Evolutionary conservation across 2,329 filamentous ascomycete species (phyloP).

Genomic region (Penicillium polonicum): DNA sequence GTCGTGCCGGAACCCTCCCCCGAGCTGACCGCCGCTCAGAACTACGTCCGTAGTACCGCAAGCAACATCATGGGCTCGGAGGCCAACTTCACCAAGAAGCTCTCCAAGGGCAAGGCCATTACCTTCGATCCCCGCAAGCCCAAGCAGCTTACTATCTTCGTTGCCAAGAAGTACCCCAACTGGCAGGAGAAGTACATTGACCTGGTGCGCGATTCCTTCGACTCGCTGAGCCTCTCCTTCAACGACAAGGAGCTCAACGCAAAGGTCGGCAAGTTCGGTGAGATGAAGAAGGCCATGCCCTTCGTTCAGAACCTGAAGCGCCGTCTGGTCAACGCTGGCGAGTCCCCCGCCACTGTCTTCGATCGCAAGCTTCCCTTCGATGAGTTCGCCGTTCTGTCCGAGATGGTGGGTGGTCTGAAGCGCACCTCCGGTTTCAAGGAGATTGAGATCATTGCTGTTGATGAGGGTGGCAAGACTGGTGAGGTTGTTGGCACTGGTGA

Average conservation of each 20-base stretch:
- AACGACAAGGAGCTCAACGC: conserved; percentile 80
- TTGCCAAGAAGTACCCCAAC: conserved; percentile 73
- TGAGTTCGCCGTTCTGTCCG: conserved; percentile 69
- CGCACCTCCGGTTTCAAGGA: conserved; percentile 69
- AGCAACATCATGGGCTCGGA: conserved; percentile 85
- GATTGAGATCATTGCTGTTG: conserved; percentile 70
- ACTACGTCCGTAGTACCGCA: conserved; percentile 73
- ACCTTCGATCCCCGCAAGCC: conserved; percentile 86
- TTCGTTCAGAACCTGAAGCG: conserved; percentile 88
- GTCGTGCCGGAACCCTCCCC: conserved; percentile 64
- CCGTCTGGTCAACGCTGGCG: conserved; percentile 67
- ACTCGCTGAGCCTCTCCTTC: conserved; percentile 59
- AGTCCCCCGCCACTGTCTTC: conserved; percentile 67
- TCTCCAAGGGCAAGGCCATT: conserved; percentile 85
- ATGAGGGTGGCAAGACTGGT: conserved; percentile 55
- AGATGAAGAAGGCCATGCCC: conserved; percentile 96
- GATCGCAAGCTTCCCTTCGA: conserved; percentile 84
- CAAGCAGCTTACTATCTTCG: conserved; percentile 87
- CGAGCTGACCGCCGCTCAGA: conserved; percentile 71
- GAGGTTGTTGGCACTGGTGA: conserved; percentile 50
- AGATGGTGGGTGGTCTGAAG: conserved; percentile 79
- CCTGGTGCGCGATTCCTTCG: conserved; percentile 70
- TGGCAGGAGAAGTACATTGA: conserved; percentile 94
- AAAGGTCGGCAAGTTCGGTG: conserved; percentile 73
- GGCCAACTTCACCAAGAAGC: conserved; percentile 71